These are phyloP conservation scores for Kwoniella dejecticola DNA, from an alignment of 768 basidiomycete genomes.

Conservation along the genomic window DNA sequence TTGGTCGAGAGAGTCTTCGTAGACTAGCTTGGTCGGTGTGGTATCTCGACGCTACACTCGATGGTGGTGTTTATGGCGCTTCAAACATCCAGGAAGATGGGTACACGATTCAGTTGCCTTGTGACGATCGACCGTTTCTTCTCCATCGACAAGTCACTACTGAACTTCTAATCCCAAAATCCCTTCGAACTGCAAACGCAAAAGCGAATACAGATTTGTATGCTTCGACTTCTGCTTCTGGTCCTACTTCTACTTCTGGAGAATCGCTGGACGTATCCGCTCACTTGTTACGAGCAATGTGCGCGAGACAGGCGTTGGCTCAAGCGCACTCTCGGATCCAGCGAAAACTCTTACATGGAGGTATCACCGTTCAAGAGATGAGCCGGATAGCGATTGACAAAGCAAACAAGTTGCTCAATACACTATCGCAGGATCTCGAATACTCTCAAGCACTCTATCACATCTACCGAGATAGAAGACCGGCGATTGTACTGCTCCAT, in stretches of 20 bases:
- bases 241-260: neutral
- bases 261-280: constrained; percentile 5
- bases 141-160: constrained; percentile 10
- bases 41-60: constrained; percentile 18
- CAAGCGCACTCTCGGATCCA: constrained; percentile 14
- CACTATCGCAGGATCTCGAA: neutral
- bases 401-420: neutral
- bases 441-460: constrained; percentile 14
- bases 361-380: too few species aligned
- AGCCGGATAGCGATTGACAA: neutral
- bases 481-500: constrained; percentile 5
- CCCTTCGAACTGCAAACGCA: too few species aligned
- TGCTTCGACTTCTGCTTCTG: too few species aligned
- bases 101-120: constrained; percentile 29
- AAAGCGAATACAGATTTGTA: too few species aligned
- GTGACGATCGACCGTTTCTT: constrained; percentile 23
- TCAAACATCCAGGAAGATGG: constrained; percentile 20
- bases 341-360: neutral
- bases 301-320: constrained; percentile 10
- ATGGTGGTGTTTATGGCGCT: constrained; percentile 22
- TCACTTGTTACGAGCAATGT: constrained; percentile 15
- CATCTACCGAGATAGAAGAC: constrained; percentile 9
- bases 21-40: constrained; percentile 35
- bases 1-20: constrained; percentile 21
- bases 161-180: constrained; percentile 2